phyloP scores from a whole-genome alignment of 2,329 filamentous ascomycete genomes.

The Diaporthe batatas region DNA sequence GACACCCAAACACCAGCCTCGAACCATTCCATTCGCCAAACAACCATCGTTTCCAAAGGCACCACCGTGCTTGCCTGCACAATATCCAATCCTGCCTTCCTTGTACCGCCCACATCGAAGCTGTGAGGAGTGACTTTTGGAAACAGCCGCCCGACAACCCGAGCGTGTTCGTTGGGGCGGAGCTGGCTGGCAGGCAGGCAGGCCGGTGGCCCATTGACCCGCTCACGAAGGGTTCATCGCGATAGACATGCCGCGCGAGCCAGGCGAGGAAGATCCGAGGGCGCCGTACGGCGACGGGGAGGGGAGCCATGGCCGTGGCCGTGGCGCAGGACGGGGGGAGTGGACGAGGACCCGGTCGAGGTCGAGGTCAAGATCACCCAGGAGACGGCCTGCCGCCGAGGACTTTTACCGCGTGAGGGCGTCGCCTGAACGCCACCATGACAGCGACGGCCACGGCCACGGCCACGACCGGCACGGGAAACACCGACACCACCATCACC shows the following conservation, averaged over 20 bases:
- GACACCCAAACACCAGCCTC: not conserved
- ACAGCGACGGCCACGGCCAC: not conserved
- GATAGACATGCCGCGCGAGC: conserved; percentile 17
- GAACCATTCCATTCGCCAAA: conserved; percentile 29
- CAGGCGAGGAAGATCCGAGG: not conserved
- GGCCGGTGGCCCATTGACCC: too few species aligned
- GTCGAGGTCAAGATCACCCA: conserved; percentile 35
- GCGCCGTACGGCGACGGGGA: not conserved
- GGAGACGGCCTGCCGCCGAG: conserved; percentile 33
- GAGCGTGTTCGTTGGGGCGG: not conserved
- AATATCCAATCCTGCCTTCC: not conserved
- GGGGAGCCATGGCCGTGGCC: not conserved
- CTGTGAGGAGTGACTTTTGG: not conserved
- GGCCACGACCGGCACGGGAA: conserved; percentile 9
- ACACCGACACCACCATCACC: conserved; percentile 18
- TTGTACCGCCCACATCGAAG: too few species aligned
- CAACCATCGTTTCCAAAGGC: not conserved
- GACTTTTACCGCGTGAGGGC: conserved; percentile 37
- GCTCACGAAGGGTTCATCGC: too few species aligned
- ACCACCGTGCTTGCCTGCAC: not conserved
- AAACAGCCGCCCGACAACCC: not conserved
- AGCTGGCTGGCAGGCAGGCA: not conserved
- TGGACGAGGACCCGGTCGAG: not conserved
- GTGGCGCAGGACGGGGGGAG: not conserved
- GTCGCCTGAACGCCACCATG: conserved; percentile 1